Evolutionary conservation across 257 asterid species (phyloP), one percentile per base, ranked within the genome.

Genomic region (Rhazya stricta): DNA sequence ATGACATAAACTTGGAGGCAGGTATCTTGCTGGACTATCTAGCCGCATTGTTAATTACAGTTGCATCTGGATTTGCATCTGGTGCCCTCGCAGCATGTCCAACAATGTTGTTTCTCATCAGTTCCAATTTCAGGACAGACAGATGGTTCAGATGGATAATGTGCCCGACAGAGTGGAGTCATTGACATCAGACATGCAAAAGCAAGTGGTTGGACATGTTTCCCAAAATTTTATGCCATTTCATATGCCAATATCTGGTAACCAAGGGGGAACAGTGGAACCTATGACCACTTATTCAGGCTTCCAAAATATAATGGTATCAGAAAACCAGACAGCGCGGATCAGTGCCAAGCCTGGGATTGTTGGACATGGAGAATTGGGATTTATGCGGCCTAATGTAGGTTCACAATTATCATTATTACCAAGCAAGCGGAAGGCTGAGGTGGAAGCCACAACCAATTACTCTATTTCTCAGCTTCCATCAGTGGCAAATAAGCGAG

Each of bases 391-490:
- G 42, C 81, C 72, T 77, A 78, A 57, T 78, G 51, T 74, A 57
- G 71, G 85, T 76, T 80, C 82, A 36, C 87, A 86, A 69, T 86
- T 77, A 29, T 58, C 86, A 62, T 81, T 86, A 43, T 68, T 81
- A 67, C 89, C 93, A 3, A 79, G 77, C 42, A 95, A 95, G 80
- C 79, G 99, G 63, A 95, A 95, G 87, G 96, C 96, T 78, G 96
- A 88, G 72, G 54, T 75, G 79, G 93, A 84, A 71, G 79, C 82
- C 53, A 19, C 73, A 74, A 39, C 25, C 21, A 78, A 67, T 75
- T 75, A 16, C 76, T 75, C 86, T 73, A 30, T 74, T 58, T 78
- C 88, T 78, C 89, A 81, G 87, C 86, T 73, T 58, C 74, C 80
- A 39, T 37, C 76, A 13, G 57, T 84, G 77, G 84, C 90, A 71